Evolutionary conservation across 768 basidiomycete genomes (phyloP), one percentile per base, ranked within the genome.

Genomic region (Cystobasidium tubakii): DNA sequence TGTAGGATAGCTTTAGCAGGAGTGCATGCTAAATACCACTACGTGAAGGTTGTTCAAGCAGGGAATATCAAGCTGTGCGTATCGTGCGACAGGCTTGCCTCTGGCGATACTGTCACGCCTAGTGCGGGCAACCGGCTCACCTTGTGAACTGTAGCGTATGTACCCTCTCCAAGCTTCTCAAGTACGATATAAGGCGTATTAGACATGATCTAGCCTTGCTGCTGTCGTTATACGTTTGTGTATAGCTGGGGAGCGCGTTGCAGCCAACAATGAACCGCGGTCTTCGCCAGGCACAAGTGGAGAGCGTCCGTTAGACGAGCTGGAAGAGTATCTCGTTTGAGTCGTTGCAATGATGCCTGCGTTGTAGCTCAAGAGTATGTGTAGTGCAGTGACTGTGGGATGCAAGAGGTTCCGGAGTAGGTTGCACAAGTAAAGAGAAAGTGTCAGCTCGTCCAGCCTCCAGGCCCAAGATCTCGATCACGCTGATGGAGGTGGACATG

Each of bases 151-250:
- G 82, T 82, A 19, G 82, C 82, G 75, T 83, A 84, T 43, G 83
- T 80, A 29, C 80, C 79, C 73, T 79, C 83, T 39, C 83, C 83
- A 15, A 84, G 78, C 79, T 84, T 84, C 75, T 84, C 83, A 15
- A 87, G 85, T 81, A 86, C 86, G 73, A 87, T 86, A 81, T 87
- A 87, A 3, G 69, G 69, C 27, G 36, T 46, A 29, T 53, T 55
- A 7, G 69, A 71, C 69, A 71, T 71, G 53, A 12, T 46, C 4
- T n/a, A n/a, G 21, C 10, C 46, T 50, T 50, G 46, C 46, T 50
- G 21, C 12, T 33, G 25, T 62, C 13, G 57, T 23, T 57, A n/a
- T n/a, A n/a, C n/a, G n/a, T n/a, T n/a, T n/a, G n/a, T n/a, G n/a
- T n/a, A n/a, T n/a, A n/a, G n/a, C n/a, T n/a, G n/a, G n/a, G n/a